phyloP scores from a whole-genome alignment of 345 rosid genomes.

The Corchorus capsularis region DNA sequence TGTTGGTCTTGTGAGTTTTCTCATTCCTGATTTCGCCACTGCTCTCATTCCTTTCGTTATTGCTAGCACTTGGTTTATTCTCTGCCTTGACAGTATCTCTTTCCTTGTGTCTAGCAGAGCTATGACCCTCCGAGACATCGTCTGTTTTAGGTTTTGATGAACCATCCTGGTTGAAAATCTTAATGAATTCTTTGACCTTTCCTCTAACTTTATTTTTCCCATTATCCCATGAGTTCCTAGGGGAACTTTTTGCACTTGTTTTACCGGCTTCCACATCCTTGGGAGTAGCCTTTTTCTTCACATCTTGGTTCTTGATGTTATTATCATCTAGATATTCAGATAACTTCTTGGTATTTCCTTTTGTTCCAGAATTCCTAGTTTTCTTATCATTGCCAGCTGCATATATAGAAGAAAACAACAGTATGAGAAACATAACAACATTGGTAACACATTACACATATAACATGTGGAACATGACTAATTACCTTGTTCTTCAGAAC shows the following conservation, averaged over 20 bases:
- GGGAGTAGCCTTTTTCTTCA: slow-evolving; percentile 22
- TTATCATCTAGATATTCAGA: slow-evolving; percentile 34
- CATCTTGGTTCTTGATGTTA: slow-evolving; percentile 43
- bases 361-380: slow-evolving; percentile 25
- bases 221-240: slow-evolving; percentile 31
- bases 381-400: slow-evolving; percentile 43
- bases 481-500: slow-evolving; percentile 35
- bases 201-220: slow-evolving; percentile 49
- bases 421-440: neutral
- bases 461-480: slow-evolving; percentile 19
- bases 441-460: slow-evolving; percentile 7
- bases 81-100: slow-evolving; percentile 25
- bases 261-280: slow-evolving; percentile 32
- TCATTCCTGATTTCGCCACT: slow-evolving; percentile 10
- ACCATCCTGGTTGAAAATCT: slow-evolving; percentile 67
- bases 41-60: slow-evolving; percentile 21
- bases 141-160: slow-evolving; percentile 34
- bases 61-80: slow-evolving; percentile 29
- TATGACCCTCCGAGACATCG: slow-evolving; percentile 36
- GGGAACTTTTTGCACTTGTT: slow-evolving; percentile 34
- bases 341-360: slow-evolving; percentile 38
- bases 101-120: slow-evolving; percentile 47
- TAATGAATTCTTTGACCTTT: slow-evolving; percentile 80
- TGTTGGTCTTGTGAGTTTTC: slow-evolving; percentile 26
- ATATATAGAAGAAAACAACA: slow-evolving; percentile 1